Conservation (phyloP, 345 rosid genomes). For the Eucalyptus sp. region DNA sequence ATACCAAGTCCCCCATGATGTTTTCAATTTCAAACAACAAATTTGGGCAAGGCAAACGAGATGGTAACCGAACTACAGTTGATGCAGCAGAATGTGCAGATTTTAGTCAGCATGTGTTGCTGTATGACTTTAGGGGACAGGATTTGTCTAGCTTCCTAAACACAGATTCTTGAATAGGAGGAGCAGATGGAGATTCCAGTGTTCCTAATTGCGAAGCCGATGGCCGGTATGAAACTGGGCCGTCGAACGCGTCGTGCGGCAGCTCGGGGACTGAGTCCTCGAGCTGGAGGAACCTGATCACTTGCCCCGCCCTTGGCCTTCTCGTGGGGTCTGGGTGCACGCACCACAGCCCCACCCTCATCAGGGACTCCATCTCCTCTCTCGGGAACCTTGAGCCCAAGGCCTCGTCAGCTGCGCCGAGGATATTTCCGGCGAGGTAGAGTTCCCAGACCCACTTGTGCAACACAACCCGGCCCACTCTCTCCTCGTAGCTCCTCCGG, state of each 20-base stretch:
- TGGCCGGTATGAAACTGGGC: neutral
- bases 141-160: neutral
- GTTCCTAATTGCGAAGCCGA: neutral
- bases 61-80: neutral
- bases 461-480: neutral
- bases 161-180: neutral
- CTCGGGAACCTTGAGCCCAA: neutral
- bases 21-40: neutral
- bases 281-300: neutral
- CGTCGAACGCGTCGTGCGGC: accelerated
- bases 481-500: neutral
- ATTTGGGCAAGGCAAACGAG: neutral
- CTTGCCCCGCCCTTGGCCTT: neutral
- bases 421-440: neutral
- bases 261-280: neutral
- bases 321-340: neutral
- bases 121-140: neutral
- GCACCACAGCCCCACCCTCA: neutral
- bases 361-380: neutral
- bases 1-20: neutral
- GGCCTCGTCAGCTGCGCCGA: neutral
- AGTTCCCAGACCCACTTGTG: neutral
- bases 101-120: neutral
- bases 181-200: neutral
- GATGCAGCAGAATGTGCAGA: neutral